Evolutionary conservation across 441 rosid genomes (phyloP).

Genomic region (Pelargonium myrrhifolium): DNA sequence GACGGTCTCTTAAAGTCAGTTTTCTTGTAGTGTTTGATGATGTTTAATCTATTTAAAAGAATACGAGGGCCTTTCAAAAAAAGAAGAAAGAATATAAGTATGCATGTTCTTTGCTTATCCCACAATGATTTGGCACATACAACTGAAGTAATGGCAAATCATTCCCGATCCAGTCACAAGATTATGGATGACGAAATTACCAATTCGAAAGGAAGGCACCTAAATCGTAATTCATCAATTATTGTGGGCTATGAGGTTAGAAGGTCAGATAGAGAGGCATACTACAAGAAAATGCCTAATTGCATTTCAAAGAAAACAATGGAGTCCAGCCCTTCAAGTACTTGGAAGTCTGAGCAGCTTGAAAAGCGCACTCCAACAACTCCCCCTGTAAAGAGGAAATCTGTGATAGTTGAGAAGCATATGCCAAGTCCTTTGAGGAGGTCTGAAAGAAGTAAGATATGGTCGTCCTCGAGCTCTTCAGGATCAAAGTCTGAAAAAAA

Average conservation of each 20-base stretch:
- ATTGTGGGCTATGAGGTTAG: slow-evolving; percentile 28
- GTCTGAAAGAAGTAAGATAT: slow-evolving; percentile 48
- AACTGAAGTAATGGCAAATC: slow-evolving; percentile 33
- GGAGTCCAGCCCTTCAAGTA: slow-evolving; percentile 29
- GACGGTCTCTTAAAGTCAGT: too few relatives aligned
- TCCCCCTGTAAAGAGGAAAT: slow-evolving; percentile 32
- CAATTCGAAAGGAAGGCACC: slow-evolving; percentile 29
- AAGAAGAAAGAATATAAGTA: too few relatives aligned
- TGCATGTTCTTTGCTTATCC: neutral
- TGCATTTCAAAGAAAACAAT: slow-evolving; percentile 26
- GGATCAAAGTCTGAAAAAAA: slow-evolving; percentile 32
- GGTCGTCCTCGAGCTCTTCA: slow-evolving; percentile 30
- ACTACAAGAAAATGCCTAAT: too few relatives aligned
- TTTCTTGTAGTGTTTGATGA: too few relatives aligned
- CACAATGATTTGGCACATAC: neutral
- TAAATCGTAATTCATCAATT: slow-evolving; percentile 28
- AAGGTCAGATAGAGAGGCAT: slow-evolving; percentile 45
- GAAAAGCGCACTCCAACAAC: slow-evolving; percentile 37
- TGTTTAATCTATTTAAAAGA: neutral
- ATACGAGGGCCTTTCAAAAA: too few relatives aligned
- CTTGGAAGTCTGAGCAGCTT: slow-evolving; percentile 47
- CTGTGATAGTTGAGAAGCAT: slow-evolving; percentile 37
- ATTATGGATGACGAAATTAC: slow-evolving; percentile 32
- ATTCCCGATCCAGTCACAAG: slow-evolving; percentile 23
- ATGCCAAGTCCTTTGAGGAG: slow-evolving; percentile 43